Conservation (phyloP, 1,284 basidiomycete genomes). For the Ustilago sp. region DNA sequence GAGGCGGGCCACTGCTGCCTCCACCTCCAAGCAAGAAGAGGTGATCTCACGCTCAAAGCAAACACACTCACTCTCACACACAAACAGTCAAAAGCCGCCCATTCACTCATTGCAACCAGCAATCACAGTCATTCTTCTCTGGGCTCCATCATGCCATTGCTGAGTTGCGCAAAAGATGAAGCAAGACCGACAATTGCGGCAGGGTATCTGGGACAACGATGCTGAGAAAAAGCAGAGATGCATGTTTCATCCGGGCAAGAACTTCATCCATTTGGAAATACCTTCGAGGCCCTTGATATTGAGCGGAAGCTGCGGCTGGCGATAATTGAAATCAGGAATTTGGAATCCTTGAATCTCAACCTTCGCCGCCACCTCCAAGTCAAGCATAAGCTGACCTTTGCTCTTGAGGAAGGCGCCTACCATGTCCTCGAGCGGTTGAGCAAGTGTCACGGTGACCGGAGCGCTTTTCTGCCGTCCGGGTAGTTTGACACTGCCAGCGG, state of each 20-base stretch:
- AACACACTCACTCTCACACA: background rate
- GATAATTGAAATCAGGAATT: constrained; percentile 55
- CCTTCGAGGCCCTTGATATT: constrained; percentile 53
- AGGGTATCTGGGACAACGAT: background rate
- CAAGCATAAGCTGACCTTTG: constrained; percentile 55
- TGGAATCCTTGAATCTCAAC: constrained; percentile 56
- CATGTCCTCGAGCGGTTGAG: constrained; percentile 53
- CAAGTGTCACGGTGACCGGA: constrained; percentile 44
- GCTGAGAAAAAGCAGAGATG: background rate
- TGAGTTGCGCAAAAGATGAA: background rate
- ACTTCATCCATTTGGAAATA: constrained; percentile 53
- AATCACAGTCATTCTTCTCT: constrained; percentile 6
- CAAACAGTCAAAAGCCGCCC: no score
- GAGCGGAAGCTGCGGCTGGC: constrained; percentile 54
- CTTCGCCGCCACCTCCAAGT: constrained; percentile 51
- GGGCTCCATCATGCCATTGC: background rate
- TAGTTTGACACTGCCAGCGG: constrained; percentile 42
- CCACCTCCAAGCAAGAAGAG: constrained; percentile 56
- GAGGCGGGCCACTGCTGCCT: constrained; percentile 41
- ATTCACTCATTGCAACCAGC: background rate
- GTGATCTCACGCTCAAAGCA: constrained; percentile 8
- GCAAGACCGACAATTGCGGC: constrained; percentile 1
- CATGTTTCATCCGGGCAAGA: constrained; percentile 19
- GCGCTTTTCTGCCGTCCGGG: constrained; percentile 37
- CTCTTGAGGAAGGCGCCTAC: constrained; percentile 56